Evolutionary conservation across 441 rosid genomes (phyloP).

Genomic region (Pelargonium australe): DNA sequence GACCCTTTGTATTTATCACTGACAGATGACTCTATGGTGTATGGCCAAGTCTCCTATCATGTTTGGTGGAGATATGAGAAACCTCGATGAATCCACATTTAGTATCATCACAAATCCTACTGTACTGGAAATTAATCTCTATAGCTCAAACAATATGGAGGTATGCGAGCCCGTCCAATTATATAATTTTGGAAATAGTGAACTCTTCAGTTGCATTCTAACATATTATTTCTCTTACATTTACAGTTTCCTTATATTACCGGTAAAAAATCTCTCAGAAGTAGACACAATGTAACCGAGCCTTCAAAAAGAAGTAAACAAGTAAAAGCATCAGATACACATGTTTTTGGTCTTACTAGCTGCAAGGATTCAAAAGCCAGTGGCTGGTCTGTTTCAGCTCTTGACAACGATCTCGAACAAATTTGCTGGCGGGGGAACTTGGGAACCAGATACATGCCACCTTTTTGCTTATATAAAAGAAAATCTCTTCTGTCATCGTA

Average conservation of each 20-base stretch:
- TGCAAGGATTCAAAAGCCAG: conserved; percentile 60
- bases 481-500: conserved; percentile 45
- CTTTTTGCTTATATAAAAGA: conserved; percentile 64
- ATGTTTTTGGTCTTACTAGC: conserved; percentile 49
- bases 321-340: conserved; percentile 21
- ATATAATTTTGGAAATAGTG: too few relatives aligned
- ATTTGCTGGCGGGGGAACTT: conserved; percentile 63
- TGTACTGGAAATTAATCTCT: conserved; percentile 59
- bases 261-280: conserved; percentile 19
- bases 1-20: conserved; percentile 9
- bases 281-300: conserved; percentile 14
- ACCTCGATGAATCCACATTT: conserved; percentile 55
- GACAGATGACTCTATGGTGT: conserved; percentile 88
- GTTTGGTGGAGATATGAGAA: conserved; percentile 92
- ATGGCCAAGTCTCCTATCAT: conserved; percentile 89
- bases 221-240: conserved; percentile 3
- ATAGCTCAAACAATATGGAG: conserved; percentile 73
- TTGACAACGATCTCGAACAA: conserved; percentile 40
- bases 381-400: conserved; percentile 51
- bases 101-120: conserved; percentile 66
- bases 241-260: conserved; percentile 57
- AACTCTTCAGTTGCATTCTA: conserved; percentile 3
- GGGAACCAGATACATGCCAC: conserved; percentile 25
- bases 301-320: conserved; percentile 10
- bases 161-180: conserved; percentile 28